Base-by-base conservation (phyloP, 805 yeast species). In the Ogataea methanolica region DNA sequence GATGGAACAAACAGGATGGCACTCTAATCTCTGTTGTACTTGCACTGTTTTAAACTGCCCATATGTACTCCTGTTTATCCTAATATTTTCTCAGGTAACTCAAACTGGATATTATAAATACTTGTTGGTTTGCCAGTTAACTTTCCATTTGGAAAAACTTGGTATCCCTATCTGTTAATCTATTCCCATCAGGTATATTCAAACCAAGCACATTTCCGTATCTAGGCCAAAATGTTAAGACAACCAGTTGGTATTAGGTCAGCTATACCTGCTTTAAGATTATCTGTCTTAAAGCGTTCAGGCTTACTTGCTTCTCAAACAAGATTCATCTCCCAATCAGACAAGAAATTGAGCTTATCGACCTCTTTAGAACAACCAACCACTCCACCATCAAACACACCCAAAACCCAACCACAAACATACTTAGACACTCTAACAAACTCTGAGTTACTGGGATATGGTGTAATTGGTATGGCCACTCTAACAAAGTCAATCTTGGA, bases 401-500 rank as follows among this genome's bases (percentile, higher is more conserved):
- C 45, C 8, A 15, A 29, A 7, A 14, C 23, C 5, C 35, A 5
- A 6, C 52, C 16, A 40, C 36, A 39, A 39, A 38, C 29, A 7
- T 82, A 81, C 61, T 66, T 85, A 47, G 79, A 77, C 49, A 74
- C 80, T 5, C 68, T 84, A 36, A 72, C 75, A 34, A 71, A 66
- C 42, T 61, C 73, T 6, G 86, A 85, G 63, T 69, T 87, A 44
- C 64, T 85, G 41, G 83, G 88, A 1, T 78, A 81, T 53, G 76
- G 82, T 36, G 69, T 83, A 48, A 85, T 87, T 53, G 94, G 94
- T 6, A 49, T 80, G 38, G 84, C 84, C 38, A 85, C 92, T 1
- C 54, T 83, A 33, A 81, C 81, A 63, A 83, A 81, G 57, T 75
- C 83, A 34, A 73, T 82, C 33, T 71, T 87, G 53, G 72, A 83